Percentiles rank a stretch among this genome's conserved stretches.
Evolutionary conservation across 805 yeast genomes (phyloP).

Genomic region (Blastobotrys mokoenaii): DNA sequence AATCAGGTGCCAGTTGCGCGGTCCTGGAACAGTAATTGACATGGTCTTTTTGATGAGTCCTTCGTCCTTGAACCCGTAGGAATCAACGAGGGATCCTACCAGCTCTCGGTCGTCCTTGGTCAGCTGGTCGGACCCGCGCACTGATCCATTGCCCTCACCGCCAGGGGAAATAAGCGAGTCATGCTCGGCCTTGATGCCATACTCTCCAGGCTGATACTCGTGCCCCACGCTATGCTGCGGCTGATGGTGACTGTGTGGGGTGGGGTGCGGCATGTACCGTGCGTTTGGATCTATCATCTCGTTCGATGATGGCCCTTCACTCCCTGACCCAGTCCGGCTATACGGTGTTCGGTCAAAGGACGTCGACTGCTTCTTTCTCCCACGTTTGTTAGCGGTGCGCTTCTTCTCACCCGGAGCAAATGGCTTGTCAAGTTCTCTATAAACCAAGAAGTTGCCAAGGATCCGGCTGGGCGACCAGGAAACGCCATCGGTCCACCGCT

Average conservation of each 20-base stretch:
- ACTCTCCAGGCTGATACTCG: no score
- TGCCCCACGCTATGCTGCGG: not conserved
- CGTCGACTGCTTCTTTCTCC: constrained; percentile 4
- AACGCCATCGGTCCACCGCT: constrained; percentile 95
- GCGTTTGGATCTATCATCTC: not conserved
- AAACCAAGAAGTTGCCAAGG: constrained; percentile 74
- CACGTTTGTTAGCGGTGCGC: constrained; percentile 9
- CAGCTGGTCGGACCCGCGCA: not conserved
- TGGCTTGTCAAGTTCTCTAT: constrained; percentile 57
- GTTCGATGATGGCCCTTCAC: not conserved
- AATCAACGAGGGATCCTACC: constrained; percentile 49
- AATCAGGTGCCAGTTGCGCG: constrained; percentile 46
- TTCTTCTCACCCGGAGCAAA: constrained; percentile 38
- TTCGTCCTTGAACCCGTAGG: constrained; percentile 55
- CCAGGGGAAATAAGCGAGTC: not conserved
- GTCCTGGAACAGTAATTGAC: constrained; percentile 45
- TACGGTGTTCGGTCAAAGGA: not conserved
- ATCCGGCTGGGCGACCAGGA: constrained; percentile 91
- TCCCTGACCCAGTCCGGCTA: not conserved
- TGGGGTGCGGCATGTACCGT: not conserved
- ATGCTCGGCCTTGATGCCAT: no score
- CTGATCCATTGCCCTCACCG: not conserved
- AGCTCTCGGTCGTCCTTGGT: constrained; percentile 32
- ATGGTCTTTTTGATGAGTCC: constrained; percentile 82
- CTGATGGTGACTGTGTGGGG: not conserved